phyloP scores from a whole-genome alignment of 164 flowering plant species.

The Protea cynaroides region DNA sequence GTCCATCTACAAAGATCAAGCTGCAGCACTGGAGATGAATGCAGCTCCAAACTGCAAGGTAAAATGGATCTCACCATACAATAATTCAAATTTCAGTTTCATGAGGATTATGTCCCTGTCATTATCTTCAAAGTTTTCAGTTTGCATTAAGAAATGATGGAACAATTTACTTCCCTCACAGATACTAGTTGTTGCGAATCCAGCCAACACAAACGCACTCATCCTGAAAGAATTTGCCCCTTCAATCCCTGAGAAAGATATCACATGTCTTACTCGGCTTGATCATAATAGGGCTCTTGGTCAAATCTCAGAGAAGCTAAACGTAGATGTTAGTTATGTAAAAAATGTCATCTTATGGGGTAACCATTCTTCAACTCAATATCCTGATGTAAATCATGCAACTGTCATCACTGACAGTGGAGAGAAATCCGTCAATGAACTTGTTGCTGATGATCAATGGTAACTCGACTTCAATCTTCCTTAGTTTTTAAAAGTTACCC shows the following conservation, averaged over 20 bases:
- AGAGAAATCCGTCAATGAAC: slow-evolving; percentile 46
- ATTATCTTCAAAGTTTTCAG: neutral
- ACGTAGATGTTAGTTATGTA: slow-evolving; percentile 57
- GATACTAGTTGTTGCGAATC: slow-evolving; percentile 88
- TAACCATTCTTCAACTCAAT: slow-evolving; percentile 88
- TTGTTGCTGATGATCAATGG: slow-evolving; percentile 66
- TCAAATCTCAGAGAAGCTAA: slow-evolving; percentile 68
- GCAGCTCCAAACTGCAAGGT: slow-evolving; percentile 84
- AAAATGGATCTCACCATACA: neutral
- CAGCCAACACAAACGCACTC: slow-evolving; percentile 88
- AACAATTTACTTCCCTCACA: slow-evolving; percentile 13
- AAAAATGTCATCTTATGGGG: slow-evolving; percentile 92
- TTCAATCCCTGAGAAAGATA: slow-evolving; percentile 80
- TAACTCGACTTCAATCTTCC: slow-evolving; percentile 13
- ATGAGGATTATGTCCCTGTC: neutral
- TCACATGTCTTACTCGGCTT: slow-evolving; percentile 79
- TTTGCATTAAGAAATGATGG: too few relatives aligned
- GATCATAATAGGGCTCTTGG: slow-evolving; percentile 89
- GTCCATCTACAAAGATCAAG: slow-evolving; percentile 73
- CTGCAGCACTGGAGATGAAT: slow-evolving; percentile 69
- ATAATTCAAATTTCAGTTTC: neutral
- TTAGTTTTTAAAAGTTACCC: too few relatives aligned
- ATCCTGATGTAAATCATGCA: slow-evolving; percentile 86
- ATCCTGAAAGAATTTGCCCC: slow-evolving; percentile 87
- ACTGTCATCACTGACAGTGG: slow-evolving; percentile 43